Evolutionary conservation across 768 basidiomycete genomes (phyloP).

Genomic region (Suillus paluster): DNA sequence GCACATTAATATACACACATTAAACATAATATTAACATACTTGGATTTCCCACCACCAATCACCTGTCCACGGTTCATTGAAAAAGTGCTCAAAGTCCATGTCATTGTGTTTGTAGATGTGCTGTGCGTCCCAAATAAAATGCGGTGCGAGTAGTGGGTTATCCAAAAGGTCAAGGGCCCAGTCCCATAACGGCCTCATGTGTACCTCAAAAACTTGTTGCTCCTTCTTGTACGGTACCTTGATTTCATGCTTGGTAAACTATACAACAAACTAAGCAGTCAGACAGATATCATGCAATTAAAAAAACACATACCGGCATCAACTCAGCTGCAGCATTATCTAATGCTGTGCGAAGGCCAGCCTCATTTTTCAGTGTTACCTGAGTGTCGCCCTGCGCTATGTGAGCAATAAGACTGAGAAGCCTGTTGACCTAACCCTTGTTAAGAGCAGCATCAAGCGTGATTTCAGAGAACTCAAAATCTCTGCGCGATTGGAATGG

Average conservation of each 20-base stretch:
- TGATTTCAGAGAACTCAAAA: neutral
- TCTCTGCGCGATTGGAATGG: neutral
- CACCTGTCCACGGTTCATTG: conserved; percentile 42
- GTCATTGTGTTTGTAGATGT: conserved; percentile 31
- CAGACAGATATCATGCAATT: neutral
- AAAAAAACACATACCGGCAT: conserved; percentile 10
- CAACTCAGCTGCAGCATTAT: conserved; percentile 3
- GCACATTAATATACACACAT: neutral
- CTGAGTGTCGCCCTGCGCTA: too few relatives aligned
- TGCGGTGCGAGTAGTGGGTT: conserved; percentile 11
- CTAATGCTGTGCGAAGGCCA: conserved; percentile 1
- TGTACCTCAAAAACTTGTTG: neutral
- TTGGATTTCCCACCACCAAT: conserved; percentile 42
- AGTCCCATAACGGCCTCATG: conserved; percentile 9
- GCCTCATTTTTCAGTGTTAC: too few relatives aligned
- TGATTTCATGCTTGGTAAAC: conserved; percentile 5
- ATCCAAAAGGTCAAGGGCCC: conserved; percentile 11
- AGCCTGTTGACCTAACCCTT: too few relatives aligned
- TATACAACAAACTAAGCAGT: neutral
- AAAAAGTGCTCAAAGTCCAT: conserved; percentile 29
- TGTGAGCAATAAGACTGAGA: too few relatives aligned
- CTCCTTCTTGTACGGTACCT: conserved; percentile 12
- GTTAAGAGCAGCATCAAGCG: too few relatives aligned
- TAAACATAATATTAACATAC: conserved; percentile 24
- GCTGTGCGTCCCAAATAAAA: conserved; percentile 39